Evolutionary conservation across 768 basidiomycete species (phyloP), one percentile per base, ranked within the genome.

Genomic region (Filobasidium floriforme): DNA sequence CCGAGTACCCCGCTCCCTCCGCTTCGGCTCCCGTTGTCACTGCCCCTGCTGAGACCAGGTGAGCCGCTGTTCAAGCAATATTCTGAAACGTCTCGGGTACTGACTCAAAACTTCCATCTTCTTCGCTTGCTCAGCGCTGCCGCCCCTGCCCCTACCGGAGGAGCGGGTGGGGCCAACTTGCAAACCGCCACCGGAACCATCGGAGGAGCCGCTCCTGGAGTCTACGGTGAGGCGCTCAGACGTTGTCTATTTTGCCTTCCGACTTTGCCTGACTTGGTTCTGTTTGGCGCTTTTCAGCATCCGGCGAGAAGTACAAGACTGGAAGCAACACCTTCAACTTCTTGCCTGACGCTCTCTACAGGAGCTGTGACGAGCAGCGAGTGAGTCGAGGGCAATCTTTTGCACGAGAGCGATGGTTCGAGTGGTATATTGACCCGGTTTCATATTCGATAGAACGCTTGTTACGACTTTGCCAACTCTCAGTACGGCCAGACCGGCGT

Each of bases 401-500:
- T 37, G 32, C 3, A 37, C 32, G 32, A 37, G 32, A 37, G 32
- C 9, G 9, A 3, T 37, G 3, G 3, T 37, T 37, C 32, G 32
- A 37, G 32, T 37, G 32, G 32, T 37, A 37, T 37, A 37, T 37
- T 37, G 32, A 37, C 32, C 4, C 32, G 32, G 32, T 37, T 37
- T 37, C 32, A 37, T 37, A 3, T 37, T 37, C 9, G 32, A 37
- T 37, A 37, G 54, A 24, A 57, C 24, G 26, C 19, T 28, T 57
- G 54, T 57, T 57, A 26, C 24, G 54, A 57, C n/a, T 57, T 7
- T 26, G 54, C 54, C 54, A 57, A 57, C 54, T 57, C 54, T 22
- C 54, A 57, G 54, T 57, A 57, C 54, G 54, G 26, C 26, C 54
- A 57, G 54, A 57, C 54, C 26, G 6, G 15, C 22, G 54, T 57